phyloP scores from a whole-genome alignment of 352 stramenopile species.

The Peronospora destructor region DNA sequence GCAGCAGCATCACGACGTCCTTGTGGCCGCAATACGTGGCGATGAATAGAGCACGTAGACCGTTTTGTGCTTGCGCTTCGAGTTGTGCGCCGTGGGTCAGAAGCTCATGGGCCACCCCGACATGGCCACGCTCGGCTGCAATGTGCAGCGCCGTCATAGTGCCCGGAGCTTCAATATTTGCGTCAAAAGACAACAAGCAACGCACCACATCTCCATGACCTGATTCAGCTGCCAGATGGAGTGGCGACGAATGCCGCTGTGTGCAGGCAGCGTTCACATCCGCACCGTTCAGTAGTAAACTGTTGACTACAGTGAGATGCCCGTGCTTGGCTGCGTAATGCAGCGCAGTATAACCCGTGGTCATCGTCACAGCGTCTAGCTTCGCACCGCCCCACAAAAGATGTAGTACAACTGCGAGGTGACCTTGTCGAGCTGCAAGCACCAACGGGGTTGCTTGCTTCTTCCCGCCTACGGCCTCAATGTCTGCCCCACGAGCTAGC shows the following conservation, averaged over 20 bases:
- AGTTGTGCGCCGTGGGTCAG: conserved; percentile 36
- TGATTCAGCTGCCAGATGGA: conserved; percentile 46
- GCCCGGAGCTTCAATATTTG: conserved; percentile 34
- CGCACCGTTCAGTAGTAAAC: conserved; percentile 43
- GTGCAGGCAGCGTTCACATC: conserved; percentile 41
- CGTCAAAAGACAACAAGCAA: conserved; percentile 44
- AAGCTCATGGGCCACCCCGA: conserved; percentile 34
- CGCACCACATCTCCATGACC: conserved; percentile 47
- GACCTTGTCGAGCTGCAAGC: conserved; percentile 41
- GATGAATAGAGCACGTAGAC: conserved; percentile 42
- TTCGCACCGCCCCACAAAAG: conserved; percentile 41
- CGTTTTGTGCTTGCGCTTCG: conserved; percentile 38
- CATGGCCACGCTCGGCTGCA: conserved; percentile 42
- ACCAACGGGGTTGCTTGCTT: conserved; percentile 39
- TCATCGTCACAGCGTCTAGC: conserved; percentile 30
- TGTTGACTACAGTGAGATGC: conserved; percentile 50
- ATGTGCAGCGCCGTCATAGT: conserved; percentile 54
- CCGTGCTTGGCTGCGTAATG: conserved; percentile 49
- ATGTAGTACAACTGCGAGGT: conserved; percentile 43
- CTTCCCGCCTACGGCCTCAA: conserved; percentile 29
- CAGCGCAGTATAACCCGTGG: conserved; percentile 43
- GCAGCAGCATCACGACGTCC: conserved; percentile 33
- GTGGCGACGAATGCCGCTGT: conserved; percentile 28
- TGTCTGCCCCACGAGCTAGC: conserved; percentile 32
- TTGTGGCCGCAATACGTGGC: conserved; percentile 44